Evolutionary conservation across 179 eudicot species (phyloP), one percentile per base, ranked within the genome.

Genomic region (Sideroxylon spinosum): DNA sequence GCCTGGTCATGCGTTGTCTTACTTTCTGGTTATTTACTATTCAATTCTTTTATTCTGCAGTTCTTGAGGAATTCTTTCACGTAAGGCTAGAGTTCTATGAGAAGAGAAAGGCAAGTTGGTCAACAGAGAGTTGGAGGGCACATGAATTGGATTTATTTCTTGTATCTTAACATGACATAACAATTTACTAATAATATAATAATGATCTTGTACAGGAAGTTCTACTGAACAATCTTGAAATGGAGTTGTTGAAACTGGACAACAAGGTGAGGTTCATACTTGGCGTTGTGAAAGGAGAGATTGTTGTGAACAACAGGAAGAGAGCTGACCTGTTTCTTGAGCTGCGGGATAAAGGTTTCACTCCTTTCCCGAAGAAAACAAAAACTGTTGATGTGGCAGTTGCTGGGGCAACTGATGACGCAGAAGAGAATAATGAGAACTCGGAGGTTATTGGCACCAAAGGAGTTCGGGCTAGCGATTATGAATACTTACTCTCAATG

Each of bases 251-350:
- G 66, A 93, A 84, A 79, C 77, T 92, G 70, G 89, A 88, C 48
- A 93, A 95, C 85, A 95, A 87, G 83, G 91, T 90, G 7, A 84
- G 97, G 79, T 95, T 95, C 75, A 93, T 95, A 60, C 89, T 87
- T 20, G 92, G 87, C 73, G 98, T 93, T 75, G 97, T 95, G 67
- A 91, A 88, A 57, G 95, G 87, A 32, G 92, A 89, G 64, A 88
- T 95, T 76, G 79, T 90, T 10, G 97, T 91, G 80, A 87, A 86
- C 90, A 95, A 89, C 82, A 88, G 91, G 80, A 95, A 88, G 85
- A 90, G 88, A 82, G 95, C 89, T 19, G 98, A 89, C 65, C 76
- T 95, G 83, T 88, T 89, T 48, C 78, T 83, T 52, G 98, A 95
- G 75, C 81, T 95, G 85, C 85, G 85, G 37, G 85, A 84, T 53